Base-by-base conservation (phyloP, 257 asterid genomes). In the Solanum habrochaites region DNA sequence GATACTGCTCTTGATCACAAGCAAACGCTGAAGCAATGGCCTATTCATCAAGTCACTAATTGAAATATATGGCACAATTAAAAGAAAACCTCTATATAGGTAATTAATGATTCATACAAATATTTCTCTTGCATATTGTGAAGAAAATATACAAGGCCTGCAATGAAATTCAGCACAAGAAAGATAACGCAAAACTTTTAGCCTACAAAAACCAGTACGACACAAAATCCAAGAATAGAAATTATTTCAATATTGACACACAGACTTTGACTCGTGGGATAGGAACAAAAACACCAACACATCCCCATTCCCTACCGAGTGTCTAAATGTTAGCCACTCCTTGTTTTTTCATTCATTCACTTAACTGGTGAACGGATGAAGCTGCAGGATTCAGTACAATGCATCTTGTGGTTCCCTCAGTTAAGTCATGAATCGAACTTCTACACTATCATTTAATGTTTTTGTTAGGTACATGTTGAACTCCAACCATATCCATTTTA, bases 1-100 rank as follows among this genome's bases (percentile, higher is more conserved):
- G 83, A 83, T 94, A 94, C 77, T 37, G 39, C 39, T 37, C 39
- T 37, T 37, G 39, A 37, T 37, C 39, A 37, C 39, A 37, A 37
- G 7, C 39, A 37, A 37, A 37, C 7, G 39, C 39, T 37, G 39
- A 5, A 37, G 7, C 39, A 37, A 37, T 37, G 7, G 7, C 39
- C 39, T 37, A 37, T 37, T 37, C 39, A 37, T 37, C 39, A 37
- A 37, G 39, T 37, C 39, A 37, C 39, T 37, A 37, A 37, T 37
- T 37, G 0, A 37, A 37, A 37, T 37, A 37, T 37, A 37, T 37
- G 39, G 39, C 39, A 37, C 39, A 37, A 37, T 37, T 37, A 37
- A 37, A 37, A 37, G 7, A 37, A 37, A 37, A 37, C 7, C 39
- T 37, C 39, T 6, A 37, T 37, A 37, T 37, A 37, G 39, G 39